These are phyloP conservation scores for Leccinum pachyderme DNA, from an alignment of 1,284 basidiomycete genomes.

Conservation along the genomic window DNA sequence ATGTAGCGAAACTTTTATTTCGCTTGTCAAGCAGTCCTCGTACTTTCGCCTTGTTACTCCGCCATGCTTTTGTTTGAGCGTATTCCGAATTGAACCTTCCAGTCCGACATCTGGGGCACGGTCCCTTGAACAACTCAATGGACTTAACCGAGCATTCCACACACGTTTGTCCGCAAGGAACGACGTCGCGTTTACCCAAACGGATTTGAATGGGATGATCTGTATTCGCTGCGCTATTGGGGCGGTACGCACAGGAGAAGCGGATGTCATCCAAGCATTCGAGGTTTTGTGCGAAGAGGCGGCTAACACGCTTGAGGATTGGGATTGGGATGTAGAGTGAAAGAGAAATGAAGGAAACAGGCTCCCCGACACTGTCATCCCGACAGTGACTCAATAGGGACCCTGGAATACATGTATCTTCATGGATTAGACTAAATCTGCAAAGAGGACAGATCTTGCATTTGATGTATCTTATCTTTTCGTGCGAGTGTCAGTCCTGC, in stretches of 20 bases:
- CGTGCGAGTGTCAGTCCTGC: no score
- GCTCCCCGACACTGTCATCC: neutral
- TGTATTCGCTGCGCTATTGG: conserved; percentile 80
- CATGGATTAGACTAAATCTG: neutral
- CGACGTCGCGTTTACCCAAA: conserved; percentile 78
- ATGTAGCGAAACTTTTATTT: conserved; percentile 61
- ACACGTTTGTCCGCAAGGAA: conserved; percentile 53
- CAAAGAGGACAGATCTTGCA: no score
- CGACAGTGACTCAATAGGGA: neutral
- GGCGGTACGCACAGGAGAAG: conserved; percentile 61
- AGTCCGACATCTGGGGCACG: neutral
- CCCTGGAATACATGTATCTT: neutral
- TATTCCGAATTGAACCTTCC: conserved; percentile 65
- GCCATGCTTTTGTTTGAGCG: conserved; percentile 65
- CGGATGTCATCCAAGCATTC: conserved; percentile 64
- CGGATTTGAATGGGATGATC: conserved; percentile 65
- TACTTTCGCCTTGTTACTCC: conserved; percentile 60
- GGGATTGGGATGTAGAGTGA: conserved; percentile 21
- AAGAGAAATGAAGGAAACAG: neutral
- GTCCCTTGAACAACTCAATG: conserved; percentile 46
- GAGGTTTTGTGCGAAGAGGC: conserved; percentile 54
- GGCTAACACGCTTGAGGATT: conserved; percentile 34
- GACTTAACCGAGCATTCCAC: conserved; percentile 65
- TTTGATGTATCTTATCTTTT: no score
- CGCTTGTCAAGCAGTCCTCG: conserved; percentile 49